Evolutionary conservation across 495 filamentous ascomycete genomes (phyloP).

Genomic region (Aspergillus ellipticus): DNA sequence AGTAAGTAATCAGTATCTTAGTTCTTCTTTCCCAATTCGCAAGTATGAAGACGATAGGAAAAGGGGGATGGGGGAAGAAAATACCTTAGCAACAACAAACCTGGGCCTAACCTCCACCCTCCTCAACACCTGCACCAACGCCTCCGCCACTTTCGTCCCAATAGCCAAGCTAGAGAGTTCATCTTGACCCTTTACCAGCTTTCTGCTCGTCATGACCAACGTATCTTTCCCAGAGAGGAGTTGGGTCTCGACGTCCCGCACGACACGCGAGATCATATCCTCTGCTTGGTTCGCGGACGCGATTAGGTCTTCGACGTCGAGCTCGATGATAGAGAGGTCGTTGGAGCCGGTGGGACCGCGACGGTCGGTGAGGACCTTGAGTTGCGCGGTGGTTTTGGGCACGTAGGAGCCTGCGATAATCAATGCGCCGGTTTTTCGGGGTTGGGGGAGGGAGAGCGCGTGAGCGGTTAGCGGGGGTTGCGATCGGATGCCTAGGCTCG

Average conservation of each 20-base stretch:
- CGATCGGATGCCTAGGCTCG: constrained; percentile 45
- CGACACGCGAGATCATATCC: constrained; percentile 21
- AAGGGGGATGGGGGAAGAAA: not conserved
- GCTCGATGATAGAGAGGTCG: constrained; percentile 43
- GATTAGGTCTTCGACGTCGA: constrained; percentile 44
- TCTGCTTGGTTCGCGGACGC: constrained; percentile 23
- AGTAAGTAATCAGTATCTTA: too few relatives aligned
- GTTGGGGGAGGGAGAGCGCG: constrained; percentile 32
- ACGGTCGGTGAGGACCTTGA: constrained; percentile 34
- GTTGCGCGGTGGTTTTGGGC: constrained; percentile 51
- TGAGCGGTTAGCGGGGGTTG: constrained; percentile 42
- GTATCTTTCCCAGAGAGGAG: constrained; percentile 38
- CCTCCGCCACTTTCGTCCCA: constrained; percentile 40
- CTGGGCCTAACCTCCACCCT: constrained; percentile 42
- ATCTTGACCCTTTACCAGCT: constrained; percentile 44
- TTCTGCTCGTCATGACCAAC: constrained; percentile 51
- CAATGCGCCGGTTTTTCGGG: constrained; percentile 38
- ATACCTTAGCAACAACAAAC: constrained; percentile 53
- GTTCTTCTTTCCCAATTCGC: not conserved
- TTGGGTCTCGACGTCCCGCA: constrained; percentile 24
- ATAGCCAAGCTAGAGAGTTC: constrained; percentile 44
- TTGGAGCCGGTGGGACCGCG: constrained; percentile 21
- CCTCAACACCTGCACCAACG: constrained; percentile 41
- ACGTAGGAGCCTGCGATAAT: constrained; percentile 54
- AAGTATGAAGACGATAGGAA: not conserved